Conservation (phyloP, 768 basidiomycete genomes). For the Rhodocollybia butyracea region DNA sequence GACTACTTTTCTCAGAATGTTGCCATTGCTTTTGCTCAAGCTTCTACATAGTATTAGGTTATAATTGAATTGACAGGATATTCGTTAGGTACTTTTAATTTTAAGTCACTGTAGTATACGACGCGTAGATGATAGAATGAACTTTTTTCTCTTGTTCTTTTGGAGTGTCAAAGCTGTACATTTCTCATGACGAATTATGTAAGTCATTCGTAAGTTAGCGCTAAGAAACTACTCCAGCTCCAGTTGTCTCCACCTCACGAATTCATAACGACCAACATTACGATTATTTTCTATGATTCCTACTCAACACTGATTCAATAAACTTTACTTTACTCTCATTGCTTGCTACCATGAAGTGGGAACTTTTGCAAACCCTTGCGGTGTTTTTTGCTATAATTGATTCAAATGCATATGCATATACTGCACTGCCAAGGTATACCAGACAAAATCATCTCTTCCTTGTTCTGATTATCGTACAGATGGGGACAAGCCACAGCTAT, state of each 20-base stretch:
- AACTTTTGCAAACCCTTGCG: background rate
- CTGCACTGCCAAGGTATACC: background rate
- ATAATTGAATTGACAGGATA: too few relatives aligned
- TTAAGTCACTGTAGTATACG: too few relatives aligned
- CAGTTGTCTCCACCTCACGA: constrained; percentile 2
- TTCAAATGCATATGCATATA: background rate
- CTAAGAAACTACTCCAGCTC: background rate
- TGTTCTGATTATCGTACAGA: constrained; percentile 33
- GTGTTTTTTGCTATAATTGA: background rate
- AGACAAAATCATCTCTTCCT: background rate
- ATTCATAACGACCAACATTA: constrained; percentile 7
- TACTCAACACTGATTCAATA: background rate
- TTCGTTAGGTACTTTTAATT: too few relatives aligned
- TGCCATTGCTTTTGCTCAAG: constrained; percentile 87
- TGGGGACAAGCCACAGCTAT: constrained; percentile 80
- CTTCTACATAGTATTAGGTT: constrained; percentile 33
- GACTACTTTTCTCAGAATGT: constrained; percentile 51
- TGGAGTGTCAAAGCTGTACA: background rate
- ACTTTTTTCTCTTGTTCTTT: background rate
- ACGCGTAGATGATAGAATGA: too few relatives aligned
- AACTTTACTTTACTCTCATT: background rate
- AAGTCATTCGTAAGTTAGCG: background rate
- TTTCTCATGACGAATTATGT: background rate
- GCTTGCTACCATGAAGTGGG: background rate
- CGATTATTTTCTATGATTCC: background rate